Evolutionary conservation across 2,329 filamentous ascomycete species (phyloP), one percentile per base, ranked within the genome.

Genomic region (Orbilia blumenaviensis): DNA sequence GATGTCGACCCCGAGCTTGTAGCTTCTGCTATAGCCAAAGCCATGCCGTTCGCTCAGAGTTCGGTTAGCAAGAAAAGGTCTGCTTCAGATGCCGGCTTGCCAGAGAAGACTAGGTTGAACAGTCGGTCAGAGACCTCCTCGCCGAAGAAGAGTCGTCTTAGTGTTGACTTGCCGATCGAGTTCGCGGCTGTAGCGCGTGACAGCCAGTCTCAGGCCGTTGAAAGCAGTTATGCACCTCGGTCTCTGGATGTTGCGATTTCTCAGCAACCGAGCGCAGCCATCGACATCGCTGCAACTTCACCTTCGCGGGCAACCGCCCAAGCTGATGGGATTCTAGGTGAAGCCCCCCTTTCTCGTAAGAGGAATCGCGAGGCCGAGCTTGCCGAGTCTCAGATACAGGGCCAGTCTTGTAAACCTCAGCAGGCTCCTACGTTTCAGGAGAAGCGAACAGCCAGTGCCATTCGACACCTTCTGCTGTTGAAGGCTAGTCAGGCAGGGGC

Each of bases 81-180:
- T 44, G 12, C 50, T 23, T 50, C 32, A 12, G 41, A 68, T 12
- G 34, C 4, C 10, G 34, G 54, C 44, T 46, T 74, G 12, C 62
- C 69, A 3, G 71, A 75, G 46, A 68, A 75, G 48, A 48, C 46
- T n/a, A 54, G 63, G 2, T 42, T 54, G 16, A 38, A 56, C 54
- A 66, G 52, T 21, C 52, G 46, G 3, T 52, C 62, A 6, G 68
- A 63, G 18, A 7, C 3, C 4, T 58, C 71, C 7, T 58, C 71
- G 25, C 63, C 71, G 25, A 67, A 68, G 48, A 75, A 75, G 46
- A 48, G 44, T 16, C 63, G 71, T 1, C 23, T 74, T 25, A 62
- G 58, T 18, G n/a, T n/a, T n/a, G n/a, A n/a, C n/a, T n/a, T n/a
- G n/a, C 69, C 69, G 6, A 52, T 75, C 9, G 48, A 50, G 12